Evolutionary conservation across 768 basidiomycete genomes (phyloP).

Genomic region (Brasilioporus rufonigricans): DNA sequence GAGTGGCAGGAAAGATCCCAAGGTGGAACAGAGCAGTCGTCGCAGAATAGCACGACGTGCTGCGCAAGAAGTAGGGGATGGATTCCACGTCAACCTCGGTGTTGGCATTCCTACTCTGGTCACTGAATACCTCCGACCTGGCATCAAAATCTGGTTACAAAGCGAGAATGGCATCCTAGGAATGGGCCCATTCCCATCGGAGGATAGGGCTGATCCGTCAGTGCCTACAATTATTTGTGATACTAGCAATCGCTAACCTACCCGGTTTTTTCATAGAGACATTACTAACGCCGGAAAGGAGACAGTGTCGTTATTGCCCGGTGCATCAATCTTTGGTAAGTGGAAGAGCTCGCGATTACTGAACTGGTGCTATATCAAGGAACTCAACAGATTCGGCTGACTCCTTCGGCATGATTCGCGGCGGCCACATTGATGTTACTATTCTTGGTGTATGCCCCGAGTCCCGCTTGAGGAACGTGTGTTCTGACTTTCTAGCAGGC

Average conservation of each 20-base stretch:
- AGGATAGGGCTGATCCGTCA: conserved; percentile 75
- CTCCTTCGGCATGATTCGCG: conserved; percentile 95
- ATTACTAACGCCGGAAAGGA: conserved; percentile 93
- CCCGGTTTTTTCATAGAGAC: conserved; percentile 55
- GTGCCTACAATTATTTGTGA: conserved; percentile 25
- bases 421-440: conserved; percentile 89
- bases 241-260: conserved; percentile 18
- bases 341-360: conserved; percentile 44
- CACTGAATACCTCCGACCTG: conserved; percentile 67
- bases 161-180: conserved; percentile 88
- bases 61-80: conserved; percentile 83
- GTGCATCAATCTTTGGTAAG: conserved; percentile 83
- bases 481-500: conserved; percentile 47
- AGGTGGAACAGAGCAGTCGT: conserved; percentile 51
- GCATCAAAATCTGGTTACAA: conserved; percentile 78
- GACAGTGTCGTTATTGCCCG: conserved; percentile 86
- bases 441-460: conserved; percentile 74
- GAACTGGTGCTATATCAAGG: conserved; percentile 23
- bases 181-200: conserved; percentile 81
- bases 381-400: conserved; percentile 65
- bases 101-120: conserved; percentile 91
- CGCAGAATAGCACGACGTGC: conserved; percentile 79
- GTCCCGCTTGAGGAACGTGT: conserved; percentile 38
- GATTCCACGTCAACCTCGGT: conserved; percentile 82
- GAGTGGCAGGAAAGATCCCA: conserved; percentile 43